phyloP scores from a whole-genome alignment of 495 filamentous ascomycete species.

The Halenospora varia region DNA sequence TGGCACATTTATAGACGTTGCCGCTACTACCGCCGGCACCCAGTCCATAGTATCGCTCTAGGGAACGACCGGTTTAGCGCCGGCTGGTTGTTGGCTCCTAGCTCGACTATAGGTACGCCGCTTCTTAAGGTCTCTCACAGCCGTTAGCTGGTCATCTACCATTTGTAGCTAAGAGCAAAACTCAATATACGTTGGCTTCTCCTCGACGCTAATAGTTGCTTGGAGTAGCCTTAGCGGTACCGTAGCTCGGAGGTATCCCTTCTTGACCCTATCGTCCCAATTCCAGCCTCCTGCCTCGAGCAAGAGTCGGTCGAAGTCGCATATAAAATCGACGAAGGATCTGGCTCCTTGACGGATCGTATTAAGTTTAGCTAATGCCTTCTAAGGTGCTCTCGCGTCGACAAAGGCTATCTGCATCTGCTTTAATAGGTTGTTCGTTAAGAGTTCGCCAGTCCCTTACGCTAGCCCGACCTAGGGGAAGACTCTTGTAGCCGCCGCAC shows the following conservation, averaged over 20 bases:
- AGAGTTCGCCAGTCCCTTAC: background rate
- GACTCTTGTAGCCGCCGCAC: background rate
- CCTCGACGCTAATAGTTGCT: too few relatives aligned
- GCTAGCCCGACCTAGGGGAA: background rate
- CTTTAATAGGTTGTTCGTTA: background rate
- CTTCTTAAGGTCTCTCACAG: background rate
- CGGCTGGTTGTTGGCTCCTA: too few relatives aligned
- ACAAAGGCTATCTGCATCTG: background rate
- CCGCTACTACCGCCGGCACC: too few relatives aligned
- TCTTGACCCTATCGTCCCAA: background rate
- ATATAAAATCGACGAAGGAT: background rate
- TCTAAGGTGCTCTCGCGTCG: background rate
- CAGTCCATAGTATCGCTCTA: background rate
- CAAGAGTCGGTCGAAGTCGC: background rate
- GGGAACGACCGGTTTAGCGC: too few relatives aligned
- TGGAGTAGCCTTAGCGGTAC: background rate
- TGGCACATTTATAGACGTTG: background rate
- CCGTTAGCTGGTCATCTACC: background rate
- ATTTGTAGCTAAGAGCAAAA: background rate
- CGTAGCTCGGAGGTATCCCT: background rate
- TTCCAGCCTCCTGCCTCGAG: background rate
- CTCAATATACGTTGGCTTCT: background rate
- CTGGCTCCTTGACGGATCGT: background rate
- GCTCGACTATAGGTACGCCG: background rate
- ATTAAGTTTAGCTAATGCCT: background rate